Percentiles rank a stretch among this genome's conserved stretches.
phyloP scores from a whole-genome alignment of 495 filamentous ascomycete species.

The Neurospora terricola region DNA sequence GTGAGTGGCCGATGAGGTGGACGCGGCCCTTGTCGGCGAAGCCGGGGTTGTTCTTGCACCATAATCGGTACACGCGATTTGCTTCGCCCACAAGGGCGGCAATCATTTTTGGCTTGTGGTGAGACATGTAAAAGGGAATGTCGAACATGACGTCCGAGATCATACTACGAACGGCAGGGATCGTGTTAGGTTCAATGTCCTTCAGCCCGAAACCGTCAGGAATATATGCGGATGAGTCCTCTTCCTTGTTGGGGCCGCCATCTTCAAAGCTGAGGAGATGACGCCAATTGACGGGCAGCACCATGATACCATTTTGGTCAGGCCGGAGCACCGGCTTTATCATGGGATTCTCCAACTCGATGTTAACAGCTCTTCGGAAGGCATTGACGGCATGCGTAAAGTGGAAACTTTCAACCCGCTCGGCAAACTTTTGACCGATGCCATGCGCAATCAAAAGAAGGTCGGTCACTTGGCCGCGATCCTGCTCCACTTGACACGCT shows the following conservation, averaged over 20 bases:
- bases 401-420: conserved; percentile 89
- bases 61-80: conserved; percentile 85
- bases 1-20: conserved; percentile 85
- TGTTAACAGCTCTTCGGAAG: conserved; percentile 76
- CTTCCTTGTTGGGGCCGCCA: conserved; percentile 41
- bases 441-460: conserved; percentile 86
- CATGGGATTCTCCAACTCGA: conserved; percentile 64
- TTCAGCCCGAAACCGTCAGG: conserved; percentile 64
- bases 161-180: conserved; percentile 79
- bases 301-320: conserved; percentile 50
- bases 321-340: conserved; percentile 66
- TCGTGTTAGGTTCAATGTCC: conserved; percentile 85
- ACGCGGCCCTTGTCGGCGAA: conserved; percentile 75
- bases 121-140: conserved; percentile 92
- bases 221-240: conserved; percentile 33
- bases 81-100: conserved; percentile 82
- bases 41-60: conserved; percentile 84
- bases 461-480: conserved; percentile 70
- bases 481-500: conserved; percentile 45
- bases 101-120: conserved; percentile 92
- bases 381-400: conserved; percentile 93
- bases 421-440: conserved; percentile 94
- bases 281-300: conserved; percentile 71
- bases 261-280: conserved; percentile 78
- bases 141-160: conserved; percentile 97